Base-by-base conservation (phyloP, 805 yeast genomes). In the Suhomyces pyralidae region DNA sequence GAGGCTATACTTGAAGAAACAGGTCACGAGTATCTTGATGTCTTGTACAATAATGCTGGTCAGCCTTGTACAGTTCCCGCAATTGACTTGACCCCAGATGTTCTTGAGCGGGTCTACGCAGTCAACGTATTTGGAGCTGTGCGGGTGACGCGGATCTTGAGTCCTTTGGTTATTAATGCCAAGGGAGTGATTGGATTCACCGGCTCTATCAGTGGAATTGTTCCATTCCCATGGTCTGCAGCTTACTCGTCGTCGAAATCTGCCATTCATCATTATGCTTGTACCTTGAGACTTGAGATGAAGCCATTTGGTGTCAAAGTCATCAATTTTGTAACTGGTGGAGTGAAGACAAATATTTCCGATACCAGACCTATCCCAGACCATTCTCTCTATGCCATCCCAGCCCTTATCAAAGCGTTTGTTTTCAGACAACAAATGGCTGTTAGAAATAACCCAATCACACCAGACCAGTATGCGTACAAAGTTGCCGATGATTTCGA, bases 41-140 rank as follows among this genome's bases (percentile, higher is more conserved):
- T 85, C 8, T 66, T 88, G 50, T 86, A 76, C 70, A 88, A 88
- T 66, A 88, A 88, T 65, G 96, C 96, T 1, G 92, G 92, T 15
- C 85, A 81, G 58, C 78, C 90, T 19, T 88, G 92, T 60, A 81
- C 88, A 0, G 75, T 83, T 49, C 89, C 94, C 0, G 89, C 88
- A 0, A 56, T 80, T 46, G 94, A 87, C 66, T 86, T 83, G 2
- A 69, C 78, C 3, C 84, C 86, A 62, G 84, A 77, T 10, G 76
- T 68, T 32, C 59, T 83, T 26, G 70, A 67, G 34, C 77, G 77
- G 56, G 80, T 84, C 51, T 82, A 81, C 62, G 77, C 80, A 48
- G 89, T 85, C 19, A 88, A 88, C 62, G 88, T 88, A 0, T 78
- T 80, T 63, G 94, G 88, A 0, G 88, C 88, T 3, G 75, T 86